Conservation (phyloP, 192 early-diverging fungal genomes). For the Coemansia sp. region DNA sequence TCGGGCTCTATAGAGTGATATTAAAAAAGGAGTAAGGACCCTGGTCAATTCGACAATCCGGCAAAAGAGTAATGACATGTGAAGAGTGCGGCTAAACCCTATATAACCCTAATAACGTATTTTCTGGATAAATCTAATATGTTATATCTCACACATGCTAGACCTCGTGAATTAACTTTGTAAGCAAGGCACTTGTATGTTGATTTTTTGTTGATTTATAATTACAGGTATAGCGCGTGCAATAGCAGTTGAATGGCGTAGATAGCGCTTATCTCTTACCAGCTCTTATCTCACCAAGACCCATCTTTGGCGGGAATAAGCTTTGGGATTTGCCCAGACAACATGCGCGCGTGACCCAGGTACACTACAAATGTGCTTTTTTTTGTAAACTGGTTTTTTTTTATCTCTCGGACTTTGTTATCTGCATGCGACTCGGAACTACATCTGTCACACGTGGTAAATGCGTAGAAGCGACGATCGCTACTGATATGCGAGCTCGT, state of each 20-base stretch:
- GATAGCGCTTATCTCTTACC: background rate
- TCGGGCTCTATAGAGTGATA: background rate
- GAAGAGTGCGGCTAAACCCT: background rate
- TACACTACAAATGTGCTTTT: background rate
- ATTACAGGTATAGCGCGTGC: background rate
- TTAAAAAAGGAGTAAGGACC: background rate
- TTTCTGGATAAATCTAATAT: background rate
- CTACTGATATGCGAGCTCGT: background rate
- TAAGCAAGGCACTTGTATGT: background rate
- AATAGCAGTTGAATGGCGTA: background rate
- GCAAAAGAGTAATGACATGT: background rate
- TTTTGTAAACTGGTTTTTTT: background rate
- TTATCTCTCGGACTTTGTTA: background rate
- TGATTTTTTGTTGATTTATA: background rate
- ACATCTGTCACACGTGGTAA: background rate
- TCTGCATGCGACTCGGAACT: slow-evolving; percentile 4
- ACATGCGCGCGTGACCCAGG: background rate
- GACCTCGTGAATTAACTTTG: background rate
- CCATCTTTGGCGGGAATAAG: background rate
- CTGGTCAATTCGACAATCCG: background rate
- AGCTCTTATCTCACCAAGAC: background rate
- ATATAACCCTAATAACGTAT: background rate
- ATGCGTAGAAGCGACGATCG: slow-evolving; percentile 6
- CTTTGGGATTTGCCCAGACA: background rate
- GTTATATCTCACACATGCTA: background rate